Conservation (phyloP, 2,329 filamentous ascomycete genomes). For the Ilyonectria mors-panacis region DNA sequence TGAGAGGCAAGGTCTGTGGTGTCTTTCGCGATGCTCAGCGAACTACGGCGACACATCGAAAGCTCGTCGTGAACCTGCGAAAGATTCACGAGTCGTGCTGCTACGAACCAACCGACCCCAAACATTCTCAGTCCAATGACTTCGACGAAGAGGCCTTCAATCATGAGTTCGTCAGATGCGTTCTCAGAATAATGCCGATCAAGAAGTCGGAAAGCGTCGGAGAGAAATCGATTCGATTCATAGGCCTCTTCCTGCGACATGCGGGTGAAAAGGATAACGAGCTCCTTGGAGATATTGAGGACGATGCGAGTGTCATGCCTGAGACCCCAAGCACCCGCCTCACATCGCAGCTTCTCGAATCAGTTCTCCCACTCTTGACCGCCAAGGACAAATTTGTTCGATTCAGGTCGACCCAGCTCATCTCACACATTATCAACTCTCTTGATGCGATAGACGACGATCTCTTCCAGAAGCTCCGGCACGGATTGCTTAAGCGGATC, state of each 20-base stretch:
- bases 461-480: slow-evolving; percentile 85
- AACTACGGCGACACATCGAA: slow-evolving; percentile 90
- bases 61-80: slow-evolving; percentile 87
- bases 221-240: slow-evolving; percentile 87
- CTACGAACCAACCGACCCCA: slow-evolving; percentile 71
- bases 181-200: slow-evolving; percentile 85
- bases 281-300: slow-evolving; percentile 74
- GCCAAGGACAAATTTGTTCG: slow-evolving; percentile 95
- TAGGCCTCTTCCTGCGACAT: slow-evolving; percentile 88
- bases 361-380: slow-evolving; percentile 81
- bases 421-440: slow-evolving; percentile 93
- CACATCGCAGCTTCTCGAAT: slow-evolving; percentile 79
- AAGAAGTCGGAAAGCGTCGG: slow-evolving; percentile 94
- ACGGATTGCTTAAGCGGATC: slow-evolving; percentile 86
- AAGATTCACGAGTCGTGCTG: slow-evolving; percentile 92
- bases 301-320: slow-evolving; percentile 78
- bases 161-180: slow-evolving; percentile 84
- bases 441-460: slow-evolving; percentile 94
- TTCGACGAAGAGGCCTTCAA: slow-evolving; percentile 92
- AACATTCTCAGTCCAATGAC: slow-evolving; percentile 71
- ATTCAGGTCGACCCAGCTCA: slow-evolving; percentile 90
- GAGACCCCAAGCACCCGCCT: slow-evolving; percentile 90
- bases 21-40: slow-evolving; percentile 88
- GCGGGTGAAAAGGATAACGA: slow-evolving; percentile 80
- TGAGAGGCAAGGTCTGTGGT: slow-evolving; percentile 81